Conservation (phyloP, 2,329 filamentous ascomycete species). For the Paramyrothecium roridum region DNA sequence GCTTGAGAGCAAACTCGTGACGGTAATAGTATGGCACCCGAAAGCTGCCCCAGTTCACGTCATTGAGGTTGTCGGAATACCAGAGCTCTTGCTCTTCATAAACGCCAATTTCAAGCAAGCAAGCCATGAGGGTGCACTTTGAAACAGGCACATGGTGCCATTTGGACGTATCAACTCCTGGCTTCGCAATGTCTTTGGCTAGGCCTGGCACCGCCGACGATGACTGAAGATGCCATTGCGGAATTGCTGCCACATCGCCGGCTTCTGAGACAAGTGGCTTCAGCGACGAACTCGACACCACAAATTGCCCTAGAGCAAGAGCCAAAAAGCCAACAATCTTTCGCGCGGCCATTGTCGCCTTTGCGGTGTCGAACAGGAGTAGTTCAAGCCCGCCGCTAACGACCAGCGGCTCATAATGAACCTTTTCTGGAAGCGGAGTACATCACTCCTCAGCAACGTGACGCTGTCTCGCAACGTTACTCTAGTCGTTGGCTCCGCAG, state of each 20-base stretch:
- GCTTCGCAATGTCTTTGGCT: slow-evolving; percentile 17
- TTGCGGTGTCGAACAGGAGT: too few relatives aligned
- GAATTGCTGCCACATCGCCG: slow-evolving; percentile 25
- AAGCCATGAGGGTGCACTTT: slow-evolving; percentile 4
- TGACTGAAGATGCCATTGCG: slow-evolving; percentile 48
- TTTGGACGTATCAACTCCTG: not conserved
- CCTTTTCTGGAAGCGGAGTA: too few relatives aligned
- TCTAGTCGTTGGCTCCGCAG: too few relatives aligned
- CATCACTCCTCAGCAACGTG: too few relatives aligned
- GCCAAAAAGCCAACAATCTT: too few relatives aligned
- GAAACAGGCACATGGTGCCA: slow-evolving; percentile 4
- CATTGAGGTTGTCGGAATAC: slow-evolving; percentile 3
- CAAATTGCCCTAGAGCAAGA: too few relatives aligned
- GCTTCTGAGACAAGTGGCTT: slow-evolving; percentile 13
- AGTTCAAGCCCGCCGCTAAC: too few relatives aligned
- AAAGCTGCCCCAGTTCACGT: slow-evolving; percentile 2
- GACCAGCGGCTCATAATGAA: too few relatives aligned
- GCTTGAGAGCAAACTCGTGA: slow-evolving; percentile 1
- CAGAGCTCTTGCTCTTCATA: slow-evolving; percentile 1
- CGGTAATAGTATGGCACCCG: slow-evolving; percentile 1
- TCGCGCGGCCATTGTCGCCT: too few relatives aligned
- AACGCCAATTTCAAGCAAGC: slow-evolving; percentile 1
- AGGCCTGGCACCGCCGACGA: slow-evolving; percentile 25
- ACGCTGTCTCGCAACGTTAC: too few relatives aligned
- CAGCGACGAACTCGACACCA: not conserved